phyloP scores from a whole-genome alignment of 2,329 filamentous ascomycete genomes.

The Sphaerulina vaccinii region DNA sequence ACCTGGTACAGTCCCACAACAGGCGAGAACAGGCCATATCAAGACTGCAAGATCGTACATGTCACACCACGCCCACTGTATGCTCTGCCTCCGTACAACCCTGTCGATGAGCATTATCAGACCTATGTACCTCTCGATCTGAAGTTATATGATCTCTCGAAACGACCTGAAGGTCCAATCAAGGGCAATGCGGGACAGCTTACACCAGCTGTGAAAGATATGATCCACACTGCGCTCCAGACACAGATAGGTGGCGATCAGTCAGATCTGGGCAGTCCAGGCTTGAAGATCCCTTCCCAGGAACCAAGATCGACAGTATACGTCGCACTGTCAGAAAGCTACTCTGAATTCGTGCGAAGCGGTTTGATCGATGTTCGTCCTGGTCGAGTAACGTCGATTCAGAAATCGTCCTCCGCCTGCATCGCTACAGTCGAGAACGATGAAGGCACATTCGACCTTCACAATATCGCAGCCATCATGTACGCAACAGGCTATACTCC shows the following conservation, averaged over 20 bases:
- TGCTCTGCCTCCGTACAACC: conserved; percentile 60
- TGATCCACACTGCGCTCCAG: conserved; percentile 31
- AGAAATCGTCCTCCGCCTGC: conserved; percentile 8
- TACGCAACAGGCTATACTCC: conserved; percentile 75
- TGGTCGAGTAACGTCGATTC: conserved; percentile 38
- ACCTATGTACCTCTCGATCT: conserved; percentile 73
- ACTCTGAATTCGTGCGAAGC: conserved; percentile 70
- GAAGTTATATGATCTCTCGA: conserved; percentile 66
- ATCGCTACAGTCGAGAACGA: conserved; percentile 12
- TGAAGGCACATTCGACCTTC: conserved; percentile 37
- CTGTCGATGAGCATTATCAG: conserved; percentile 37
- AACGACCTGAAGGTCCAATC: conserved; percentile 58
- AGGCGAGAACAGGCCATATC: conserved; percentile 27
- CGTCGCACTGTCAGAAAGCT: conserved; percentile 69
- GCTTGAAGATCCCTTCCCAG: conserved; percentile 23
- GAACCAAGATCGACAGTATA: conserved; percentile 34
- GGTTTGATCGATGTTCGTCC: conserved; percentile 47
- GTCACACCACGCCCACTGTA: conserved; percentile 69
- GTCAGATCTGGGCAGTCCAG: conserved; percentile 34
- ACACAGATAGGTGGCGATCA: conserved; percentile 49
- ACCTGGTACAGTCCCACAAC: conserved; percentile 53
- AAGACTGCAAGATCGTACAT: conserved; percentile 62
- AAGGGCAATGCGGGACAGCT: conserved; percentile 66
- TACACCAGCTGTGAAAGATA: conserved; percentile 48
- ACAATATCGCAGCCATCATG: conserved; percentile 65